These are phyloP conservation scores for Mimosa pudica DNA, from an alignment of 306 rosid species.

Conservation along the genomic window DNA sequence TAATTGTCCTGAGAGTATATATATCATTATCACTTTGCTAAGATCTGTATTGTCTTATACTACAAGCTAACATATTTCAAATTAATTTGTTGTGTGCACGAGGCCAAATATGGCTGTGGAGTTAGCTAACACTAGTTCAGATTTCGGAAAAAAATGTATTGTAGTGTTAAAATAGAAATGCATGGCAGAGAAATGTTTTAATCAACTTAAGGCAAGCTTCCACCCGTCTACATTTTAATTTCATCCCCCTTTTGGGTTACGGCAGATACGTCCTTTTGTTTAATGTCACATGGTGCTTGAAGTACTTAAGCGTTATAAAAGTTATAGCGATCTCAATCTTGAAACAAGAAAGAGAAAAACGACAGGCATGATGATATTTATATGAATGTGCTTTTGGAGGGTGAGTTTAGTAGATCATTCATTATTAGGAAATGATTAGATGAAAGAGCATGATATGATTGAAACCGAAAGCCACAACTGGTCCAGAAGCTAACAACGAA, in stretches of 20 bases:
- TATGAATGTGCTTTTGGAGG: neutral
- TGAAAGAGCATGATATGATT: conserved; percentile 15
- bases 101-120: neutral
- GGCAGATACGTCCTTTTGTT: conserved; percentile 22
- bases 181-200: neutral
- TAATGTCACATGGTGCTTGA: conserved; percentile 17
- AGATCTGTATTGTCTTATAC: neutral
- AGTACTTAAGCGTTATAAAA: neutral
- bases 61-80: neutral
- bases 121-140: conserved; percentile 18
- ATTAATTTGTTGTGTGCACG: neutral
- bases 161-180: neutral
- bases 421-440: conserved; percentile 32
- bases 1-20: neutral
- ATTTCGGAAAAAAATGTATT: conserved; percentile 30
- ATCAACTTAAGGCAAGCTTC: neutral
- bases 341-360: conserved; percentile 32
- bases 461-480: neutral
- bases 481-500: conserved; percentile 46
- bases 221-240: conserved; percentile 33
- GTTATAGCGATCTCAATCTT: conserved; percentile 16
- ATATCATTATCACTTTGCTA: neutral
- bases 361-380: conserved; percentile 4
- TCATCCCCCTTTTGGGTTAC: conserved; percentile 8
- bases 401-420: neutral